A percentile compares a stretch with the other conserved stretches of the same genome.
phyloP scores from a whole-genome alignment of 495 filamentous ascomycete species.

The Aspergillus haitiensis region DNA sequence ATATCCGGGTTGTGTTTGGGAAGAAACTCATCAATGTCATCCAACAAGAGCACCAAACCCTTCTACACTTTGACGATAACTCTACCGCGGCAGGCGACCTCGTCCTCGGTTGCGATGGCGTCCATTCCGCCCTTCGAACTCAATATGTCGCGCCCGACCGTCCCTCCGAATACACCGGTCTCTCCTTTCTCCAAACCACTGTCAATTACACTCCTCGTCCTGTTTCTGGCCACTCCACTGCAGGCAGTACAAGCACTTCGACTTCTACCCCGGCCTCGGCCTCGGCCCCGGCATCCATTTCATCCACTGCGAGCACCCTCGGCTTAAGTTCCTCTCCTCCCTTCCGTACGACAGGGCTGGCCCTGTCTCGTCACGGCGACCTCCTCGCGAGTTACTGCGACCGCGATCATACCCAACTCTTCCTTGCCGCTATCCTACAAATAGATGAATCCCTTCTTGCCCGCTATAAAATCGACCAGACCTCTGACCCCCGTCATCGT shows the following conservation, averaged over 20 bases:
- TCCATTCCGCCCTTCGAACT: conserved; percentile 57
- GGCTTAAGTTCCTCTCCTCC: conserved; percentile 28
- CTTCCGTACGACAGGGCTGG: conserved; percentile 50
- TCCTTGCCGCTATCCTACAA: conserved; percentile 57
- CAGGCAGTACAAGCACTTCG: conserved; percentile 4
- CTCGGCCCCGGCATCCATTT: not conserved
- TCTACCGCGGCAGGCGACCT: conserved; percentile 50
- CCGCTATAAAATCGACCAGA: conserved; percentile 34
- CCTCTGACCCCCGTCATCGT: conserved; percentile 51
- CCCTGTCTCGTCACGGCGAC: conserved; percentile 54
- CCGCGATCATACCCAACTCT: conserved; percentile 45
- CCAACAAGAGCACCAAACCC: conserved; percentile 40
- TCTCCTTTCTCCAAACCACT: conserved; percentile 55
- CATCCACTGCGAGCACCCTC: not conserved
- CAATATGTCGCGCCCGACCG: conserved; percentile 52
- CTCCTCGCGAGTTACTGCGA: conserved; percentile 54
- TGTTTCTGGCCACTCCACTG: not conserved
- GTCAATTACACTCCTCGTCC: conserved; percentile 27
- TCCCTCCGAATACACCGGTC: conserved; percentile 54
- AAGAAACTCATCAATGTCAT: conserved; percentile 42
- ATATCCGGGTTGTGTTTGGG: conserved; percentile 41
- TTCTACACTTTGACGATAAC: conserved; percentile 53
- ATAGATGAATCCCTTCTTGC: conserved; percentile 41
- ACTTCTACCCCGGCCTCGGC: not conserved
- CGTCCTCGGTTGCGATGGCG: conserved; percentile 62